Percentiles rank a stretch among this genome's conserved stretches.
phyloP scores from a whole-genome alignment of 2,329 filamentous ascomycete genomes.

The Bretziella fagacearum region DNA sequence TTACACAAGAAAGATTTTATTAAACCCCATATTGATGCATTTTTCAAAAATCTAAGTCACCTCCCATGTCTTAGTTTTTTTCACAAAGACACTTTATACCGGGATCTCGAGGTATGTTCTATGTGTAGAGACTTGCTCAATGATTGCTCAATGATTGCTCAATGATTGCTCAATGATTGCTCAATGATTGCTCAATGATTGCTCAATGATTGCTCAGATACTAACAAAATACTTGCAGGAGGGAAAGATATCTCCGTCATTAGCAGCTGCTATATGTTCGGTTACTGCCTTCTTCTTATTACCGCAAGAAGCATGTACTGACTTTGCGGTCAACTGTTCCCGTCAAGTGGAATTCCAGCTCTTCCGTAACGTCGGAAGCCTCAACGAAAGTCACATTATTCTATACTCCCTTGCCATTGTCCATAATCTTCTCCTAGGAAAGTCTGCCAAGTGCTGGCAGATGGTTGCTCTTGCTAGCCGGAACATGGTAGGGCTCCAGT shows the following conservation, averaged over 20 bases:
- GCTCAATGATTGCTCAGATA: too few relatives aligned
- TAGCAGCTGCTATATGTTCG: constrained; percentile 25
- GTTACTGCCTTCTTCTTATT: constrained; percentile 24
- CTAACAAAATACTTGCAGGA: too few relatives aligned
- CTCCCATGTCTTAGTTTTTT: constrained; percentile 26
- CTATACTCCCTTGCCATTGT: constrained; percentile 23
- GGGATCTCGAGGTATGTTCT: constrained; percentile 21
- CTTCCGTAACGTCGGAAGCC: constrained; percentile 25
- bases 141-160: not conserved
- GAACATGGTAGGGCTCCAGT: constrained; percentile 24
- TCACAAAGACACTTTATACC: constrained; percentile 22
- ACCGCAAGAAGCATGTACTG: constrained; percentile 20
- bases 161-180: not conserved
- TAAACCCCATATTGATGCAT: constrained; percentile 24
- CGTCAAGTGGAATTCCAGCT: constrained; percentile 26
- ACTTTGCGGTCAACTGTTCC: constrained; percentile 24
- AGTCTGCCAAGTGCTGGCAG: constrained; percentile 26
- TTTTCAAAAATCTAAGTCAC: constrained; percentile 24
- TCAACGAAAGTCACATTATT: constrained; percentile 22
- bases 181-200: not conserved
- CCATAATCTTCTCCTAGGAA: constrained; percentile 24
- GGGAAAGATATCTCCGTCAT: constrained; percentile 22
- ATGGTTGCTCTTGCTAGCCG: constrained; percentile 24
- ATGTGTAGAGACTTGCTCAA: too few relatives aligned
- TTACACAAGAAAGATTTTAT: constrained; percentile 20